A percentile compares a stretch with the other conserved stretches of the same genome.
Evolutionary conservation across 371 early-diverging fungal genomes (phyloP).

Genomic region (Conidiobolus coronatus): DNA sequence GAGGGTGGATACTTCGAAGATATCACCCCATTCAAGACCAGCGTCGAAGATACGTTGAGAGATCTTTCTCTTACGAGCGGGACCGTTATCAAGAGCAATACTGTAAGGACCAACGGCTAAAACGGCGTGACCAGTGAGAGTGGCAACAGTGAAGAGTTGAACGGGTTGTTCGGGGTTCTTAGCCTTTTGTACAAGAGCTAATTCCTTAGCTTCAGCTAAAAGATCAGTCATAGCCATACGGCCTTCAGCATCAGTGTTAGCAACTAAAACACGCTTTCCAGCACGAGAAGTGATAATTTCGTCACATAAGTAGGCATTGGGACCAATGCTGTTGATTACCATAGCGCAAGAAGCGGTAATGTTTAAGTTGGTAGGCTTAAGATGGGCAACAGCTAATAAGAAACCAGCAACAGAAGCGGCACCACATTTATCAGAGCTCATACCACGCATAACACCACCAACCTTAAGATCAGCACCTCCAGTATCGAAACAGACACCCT

Average conservation of each 20-base stretch:
- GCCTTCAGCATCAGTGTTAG: slow-evolving; percentile 82
- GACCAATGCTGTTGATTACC: slow-evolving; percentile 62
- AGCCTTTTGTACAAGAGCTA: slow-evolving; percentile 25
- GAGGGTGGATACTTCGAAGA: slow-evolving; percentile 58
- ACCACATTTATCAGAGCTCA: slow-evolving; percentile 82
- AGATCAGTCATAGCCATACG: slow-evolving; percentile 79
- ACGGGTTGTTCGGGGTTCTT: slow-evolving; percentile 19
- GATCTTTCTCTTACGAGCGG: slow-evolving; percentile 36
- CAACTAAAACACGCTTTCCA: slow-evolving; percentile 59
- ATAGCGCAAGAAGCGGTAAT: slow-evolving; percentile 46
- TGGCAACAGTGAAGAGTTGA: slow-evolving; percentile 60
- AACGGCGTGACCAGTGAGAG: slow-evolving; percentile 68
- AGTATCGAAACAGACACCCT: slow-evolving; percentile 79
- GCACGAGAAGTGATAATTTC: slow-evolving; percentile 57
- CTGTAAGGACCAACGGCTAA: slow-evolving; percentile 59
- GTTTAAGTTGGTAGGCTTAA: slow-evolving; percentile 38
- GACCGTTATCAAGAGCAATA: slow-evolving; percentile 55
- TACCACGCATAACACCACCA: slow-evolving; percentile 66
- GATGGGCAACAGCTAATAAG: slow-evolving; percentile 35
- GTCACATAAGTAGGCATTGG: slow-evolving; percentile 59
- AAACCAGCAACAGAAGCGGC: slow-evolving; percentile 71
- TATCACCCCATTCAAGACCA: slow-evolving; percentile 53
- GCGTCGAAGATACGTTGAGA: slow-evolving; percentile 34
- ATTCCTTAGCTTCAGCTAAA: slow-evolving; percentile 50
- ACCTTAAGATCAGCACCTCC: slow-evolving; percentile 76